These are phyloP conservation scores for Selaginella tamariscina DNA, from an alignment of 75 land plant species.

Conservation along the genomic window DNA sequence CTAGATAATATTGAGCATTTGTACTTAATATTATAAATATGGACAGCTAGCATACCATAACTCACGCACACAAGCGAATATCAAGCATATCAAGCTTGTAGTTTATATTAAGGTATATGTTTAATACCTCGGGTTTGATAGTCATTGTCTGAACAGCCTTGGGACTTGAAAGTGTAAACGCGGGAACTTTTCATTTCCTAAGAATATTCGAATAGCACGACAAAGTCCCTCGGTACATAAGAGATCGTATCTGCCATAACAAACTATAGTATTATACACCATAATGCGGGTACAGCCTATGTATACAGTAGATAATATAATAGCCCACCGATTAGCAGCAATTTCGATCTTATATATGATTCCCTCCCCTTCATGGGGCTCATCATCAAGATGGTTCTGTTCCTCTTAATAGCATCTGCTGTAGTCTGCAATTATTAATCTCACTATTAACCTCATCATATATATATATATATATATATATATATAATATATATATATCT, in stretches of 20 bases:
- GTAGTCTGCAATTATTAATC: constrained; percentile 44
- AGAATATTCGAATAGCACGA: constrained; percentile 65
- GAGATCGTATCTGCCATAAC: constrained; percentile 66
- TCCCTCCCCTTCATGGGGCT: constrained; percentile 51
- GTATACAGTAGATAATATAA: neutral
- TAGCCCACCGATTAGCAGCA: constrained; percentile 68
- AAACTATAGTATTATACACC: neutral
- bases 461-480: too few species aligned
- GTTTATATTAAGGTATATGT: neutral
- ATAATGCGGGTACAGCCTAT: neutral
- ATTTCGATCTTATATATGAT: constrained; percentile 87
- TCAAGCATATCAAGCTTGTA: neutral
- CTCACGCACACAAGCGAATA: neutral
- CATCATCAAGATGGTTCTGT: constrained; percentile 67
- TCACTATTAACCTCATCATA: neutral
- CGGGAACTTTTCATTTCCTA: constrained; percentile 44
- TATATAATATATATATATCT: too few species aligned
- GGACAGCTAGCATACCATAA: neutral
- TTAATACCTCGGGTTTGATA: constrained; percentile 67
- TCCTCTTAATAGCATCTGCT: constrained; percentile 66
- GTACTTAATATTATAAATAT: neutral
- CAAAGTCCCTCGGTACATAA: constrained; percentile 91
- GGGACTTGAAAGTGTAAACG: constrained; percentile 29
- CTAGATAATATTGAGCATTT: neutral
- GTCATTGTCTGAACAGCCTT: constrained; percentile 46